These are phyloP conservation scores for Scopulariopsis brevicaulis DNA, from an alignment of 2,329 filamentous ascomycete genomes.

Conservation along the genomic window DNA sequence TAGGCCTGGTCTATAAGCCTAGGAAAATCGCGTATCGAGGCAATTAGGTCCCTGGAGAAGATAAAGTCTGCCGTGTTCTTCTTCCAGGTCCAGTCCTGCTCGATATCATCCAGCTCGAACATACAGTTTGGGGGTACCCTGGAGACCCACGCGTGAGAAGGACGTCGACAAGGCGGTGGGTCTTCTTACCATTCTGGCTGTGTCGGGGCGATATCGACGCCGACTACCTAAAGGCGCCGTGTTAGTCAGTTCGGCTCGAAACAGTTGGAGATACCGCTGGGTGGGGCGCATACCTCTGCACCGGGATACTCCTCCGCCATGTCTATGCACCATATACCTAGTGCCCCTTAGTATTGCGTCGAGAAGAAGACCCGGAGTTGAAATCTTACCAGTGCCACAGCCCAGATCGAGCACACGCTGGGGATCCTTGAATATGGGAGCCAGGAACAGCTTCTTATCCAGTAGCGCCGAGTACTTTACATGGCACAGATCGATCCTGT, in stretches of 20 bases:
- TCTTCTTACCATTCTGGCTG: conserved; percentile 11
- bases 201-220: conserved; percentile 13
- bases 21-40: conserved; percentile 18
- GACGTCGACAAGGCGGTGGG: conserved; percentile 6
- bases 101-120: conserved; percentile 52
- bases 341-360: conserved; percentile 4
- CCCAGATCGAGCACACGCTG: conserved; percentile 45
- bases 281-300: conserved; percentile 8
- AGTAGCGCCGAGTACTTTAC: conserved; percentile 18
- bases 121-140: conserved; percentile 47
- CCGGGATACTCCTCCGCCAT: conserved; percentile 23
- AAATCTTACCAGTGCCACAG: conserved; percentile 40
- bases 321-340: conserved; percentile 20
- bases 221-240: conserved; percentile 10
- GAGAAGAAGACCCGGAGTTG: too few relatives aligned
- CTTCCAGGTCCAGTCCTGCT: conserved; percentile 33
- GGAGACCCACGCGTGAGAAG: conserved; percentile 34
- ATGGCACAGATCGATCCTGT: conserved; percentile 28
- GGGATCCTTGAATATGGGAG: conserved; percentile 21
- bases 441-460: conserved; percentile 8
- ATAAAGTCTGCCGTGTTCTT: conserved; percentile 43
- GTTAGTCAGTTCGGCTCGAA: too few relatives aligned
- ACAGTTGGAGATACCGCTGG: neutral
- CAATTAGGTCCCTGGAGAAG: conserved; percentile 41
- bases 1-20: conserved; percentile 21